Evolutionary conservation across 768 basidiomycete species (phyloP).

Genomic region (Lactifluus volemus): DNA sequence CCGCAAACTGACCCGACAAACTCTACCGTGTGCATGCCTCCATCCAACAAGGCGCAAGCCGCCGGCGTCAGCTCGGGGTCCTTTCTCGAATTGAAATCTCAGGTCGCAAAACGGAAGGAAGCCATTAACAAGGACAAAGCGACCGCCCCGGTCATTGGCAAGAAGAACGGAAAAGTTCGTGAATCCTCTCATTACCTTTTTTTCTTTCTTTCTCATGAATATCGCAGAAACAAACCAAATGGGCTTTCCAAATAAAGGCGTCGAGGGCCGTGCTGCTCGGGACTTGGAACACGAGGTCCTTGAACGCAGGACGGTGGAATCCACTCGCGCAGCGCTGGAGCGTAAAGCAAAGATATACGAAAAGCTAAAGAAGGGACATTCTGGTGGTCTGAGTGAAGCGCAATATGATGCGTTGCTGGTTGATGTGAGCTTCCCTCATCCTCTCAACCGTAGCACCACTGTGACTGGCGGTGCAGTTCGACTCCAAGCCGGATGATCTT

Average conservation of each 20-base stretch:
- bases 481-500: constrained; percentile 42
- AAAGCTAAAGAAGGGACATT: constrained; percentile 67
- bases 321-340: constrained; percentile 60
- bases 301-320: constrained; percentile 62
- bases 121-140: constrained; percentile 60
- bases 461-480: constrained; percentile 43
- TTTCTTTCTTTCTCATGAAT: background rate
- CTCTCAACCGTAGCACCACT: background rate
- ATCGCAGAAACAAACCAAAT: constrained; percentile 64
- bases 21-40: constrained; percentile 30
- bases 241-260: constrained; percentile 74
- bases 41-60: constrained; percentile 53
- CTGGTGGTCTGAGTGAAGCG: constrained; percentile 64
- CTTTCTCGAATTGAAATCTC: constrained; percentile 73
- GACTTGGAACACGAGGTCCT: constrained; percentile 67
- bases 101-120: constrained; percentile 43
- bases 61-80: constrained; percentile 65
- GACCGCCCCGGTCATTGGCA: constrained; percentile 44
- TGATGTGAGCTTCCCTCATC: constrained; percentile 45
- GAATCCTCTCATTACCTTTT: constrained; percentile 4
- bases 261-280: constrained; percentile 49
- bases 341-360: constrained; percentile 77
- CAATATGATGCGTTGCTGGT: constrained; percentile 68
- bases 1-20: background rate
- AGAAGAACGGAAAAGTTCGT: constrained; percentile 61